Evolutionary conservation across 805 yeast genomes (phyloP), one percentile per base, ranked within the genome.

Genomic region (Millerago galiae): DNA sequence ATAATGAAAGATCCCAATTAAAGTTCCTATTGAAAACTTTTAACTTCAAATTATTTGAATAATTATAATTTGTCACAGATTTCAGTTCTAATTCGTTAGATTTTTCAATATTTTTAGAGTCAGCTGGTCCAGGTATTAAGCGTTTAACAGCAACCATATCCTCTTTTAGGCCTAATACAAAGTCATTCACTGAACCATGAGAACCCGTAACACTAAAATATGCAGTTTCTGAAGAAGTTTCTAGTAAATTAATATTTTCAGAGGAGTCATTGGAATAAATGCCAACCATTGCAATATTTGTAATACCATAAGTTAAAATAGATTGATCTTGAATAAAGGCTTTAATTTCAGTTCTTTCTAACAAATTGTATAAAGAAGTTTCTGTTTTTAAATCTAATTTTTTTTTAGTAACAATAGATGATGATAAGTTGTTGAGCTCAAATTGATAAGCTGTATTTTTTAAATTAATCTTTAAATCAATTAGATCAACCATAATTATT

Each of bases 11-110:
- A 10, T 24, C 36, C 35, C 37, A 34, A 4, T 16, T 37, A 32
- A 41, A 40, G 3, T 25, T 16, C n/a, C 35, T 29, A 30, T 40
- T 43, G n/a, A 16, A 12, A 10, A 41, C 3, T 11, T 37, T 37
- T 5, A 41, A 14, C n/a, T 33, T 27, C 9, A 36, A 12, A 12
- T 17, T 15, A 16, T 8, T 12, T 3, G 28, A 30, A 8, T 13
- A 18, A 27, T 8, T n/a, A 14, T 18, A 13, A 9, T n/a, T 14
- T 13, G 5, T 8, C 8, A 15, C 15, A 11, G 15, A 14, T 3
- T 28, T 5, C 15, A 28, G n/a, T 27, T 21, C 24, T 21, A 21
- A 5, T 21, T 21, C 24, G 7, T 21, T 21, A 5, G 24, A 21
- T 21, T 21, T 7, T 21, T 21, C 24, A 21, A 21, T 7, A 21